phyloP scores from a whole-genome alignment of 2,329 filamentous ascomycete genomes.

The Aspergillus sergii region DNA sequence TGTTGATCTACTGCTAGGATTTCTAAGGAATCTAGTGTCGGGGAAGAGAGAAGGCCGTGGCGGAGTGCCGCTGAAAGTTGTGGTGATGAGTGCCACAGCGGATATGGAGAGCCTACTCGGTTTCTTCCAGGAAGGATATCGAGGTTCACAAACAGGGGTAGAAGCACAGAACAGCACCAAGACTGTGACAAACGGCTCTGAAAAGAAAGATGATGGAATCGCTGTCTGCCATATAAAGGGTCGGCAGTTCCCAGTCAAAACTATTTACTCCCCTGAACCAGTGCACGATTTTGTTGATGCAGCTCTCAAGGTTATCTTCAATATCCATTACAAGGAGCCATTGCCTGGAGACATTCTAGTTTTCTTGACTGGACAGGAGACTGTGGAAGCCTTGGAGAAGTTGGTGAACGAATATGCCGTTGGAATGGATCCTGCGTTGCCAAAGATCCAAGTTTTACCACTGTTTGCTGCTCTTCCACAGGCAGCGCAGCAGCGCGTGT shows the following conservation, averaged over 20 bases:
- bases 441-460: slow-evolving; percentile 69
- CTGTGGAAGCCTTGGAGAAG: slow-evolving; percentile 79
- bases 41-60: slow-evolving; percentile 63
- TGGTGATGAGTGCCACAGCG: slow-evolving; percentile 96
- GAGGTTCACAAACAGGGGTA: slow-evolving; percentile 1
- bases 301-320: slow-evolving; percentile 78
- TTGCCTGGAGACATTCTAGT: slow-evolving; percentile 93
- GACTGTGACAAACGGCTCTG: slow-evolving; percentile 1
- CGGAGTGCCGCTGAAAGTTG: slow-evolving; percentile 77
- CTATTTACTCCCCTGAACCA: slow-evolving; percentile 72
- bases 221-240: slow-evolving; percentile 74
- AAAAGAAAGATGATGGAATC: slow-evolving; percentile 40
- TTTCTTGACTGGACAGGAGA: slow-evolving; percentile 90
- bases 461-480: slow-evolving; percentile 90
- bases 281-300: slow-evolving; percentile 81
- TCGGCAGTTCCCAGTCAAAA: slow-evolving; percentile 81
- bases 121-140: slow-evolving; percentile 65
- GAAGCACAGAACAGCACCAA: background rate
- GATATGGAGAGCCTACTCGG: slow-evolving; percentile 76
- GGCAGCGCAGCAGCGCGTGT: slow-evolving; percentile 81
- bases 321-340: slow-evolving; percentile 83
- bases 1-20: slow-evolving; percentile 87
- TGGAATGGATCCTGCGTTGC: slow-evolving; percentile 72
- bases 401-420: slow-evolving; percentile 78
- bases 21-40: slow-evolving; percentile 75